A percentile compares a stretch with the other conserved stretches of the same genome.
phyloP scores from a whole-genome alignment of 768 basidiomycete genomes.

The Sistotremastrum niveocremeum region DNA sequence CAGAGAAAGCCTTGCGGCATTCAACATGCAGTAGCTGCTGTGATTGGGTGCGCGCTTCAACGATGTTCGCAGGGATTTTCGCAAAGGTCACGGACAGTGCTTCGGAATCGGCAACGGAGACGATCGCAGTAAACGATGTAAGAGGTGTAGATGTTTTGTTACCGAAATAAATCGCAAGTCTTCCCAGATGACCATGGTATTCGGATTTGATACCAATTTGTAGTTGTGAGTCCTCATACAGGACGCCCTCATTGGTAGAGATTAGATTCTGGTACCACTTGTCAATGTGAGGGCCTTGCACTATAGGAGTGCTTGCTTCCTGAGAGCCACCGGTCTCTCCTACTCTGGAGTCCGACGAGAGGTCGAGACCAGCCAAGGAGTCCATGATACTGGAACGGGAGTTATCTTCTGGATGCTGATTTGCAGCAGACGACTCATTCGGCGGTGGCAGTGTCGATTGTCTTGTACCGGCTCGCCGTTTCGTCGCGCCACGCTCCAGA shows the following conservation, averaged over 20 bases:
- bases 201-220: slow-evolving; percentile 95
- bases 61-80: slow-evolving; percentile 76
- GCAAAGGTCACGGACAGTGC: slow-evolving; percentile 76
- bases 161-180: slow-evolving; percentile 88
- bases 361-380: slow-evolving; percentile 74
- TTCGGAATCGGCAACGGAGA: slow-evolving; percentile 59
- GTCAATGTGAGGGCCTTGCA: slow-evolving; percentile 59
- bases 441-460: slow-evolving; percentile 23
- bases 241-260: slow-evolving; percentile 69
- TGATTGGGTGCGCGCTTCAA: slow-evolving; percentile 73
- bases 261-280: slow-evolving; percentile 82
- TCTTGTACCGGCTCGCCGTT: slow-evolving; percentile 33
- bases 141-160: slow-evolving; percentile 89
- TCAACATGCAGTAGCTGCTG: slow-evolving; percentile 92
- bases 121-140: slow-evolving; percentile 76
- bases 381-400: slow-evolving; percentile 29
- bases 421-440: slow-evolving; percentile 19
- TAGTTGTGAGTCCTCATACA: slow-evolving; percentile 92
- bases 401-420: slow-evolving; percentile 28
- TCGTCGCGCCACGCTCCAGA: slow-evolving; percentile 54
- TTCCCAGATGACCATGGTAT: slow-evolving; percentile 89
- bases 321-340: not conserved
- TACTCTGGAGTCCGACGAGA: slow-evolving; percentile 23
- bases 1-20: slow-evolving; percentile 77
- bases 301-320: slow-evolving; percentile 33